These are phyloP conservation scores for Wickerhamomyces sydowiorum DNA, from an alignment of 805 yeast species.

Conservation along the genomic window DNA sequence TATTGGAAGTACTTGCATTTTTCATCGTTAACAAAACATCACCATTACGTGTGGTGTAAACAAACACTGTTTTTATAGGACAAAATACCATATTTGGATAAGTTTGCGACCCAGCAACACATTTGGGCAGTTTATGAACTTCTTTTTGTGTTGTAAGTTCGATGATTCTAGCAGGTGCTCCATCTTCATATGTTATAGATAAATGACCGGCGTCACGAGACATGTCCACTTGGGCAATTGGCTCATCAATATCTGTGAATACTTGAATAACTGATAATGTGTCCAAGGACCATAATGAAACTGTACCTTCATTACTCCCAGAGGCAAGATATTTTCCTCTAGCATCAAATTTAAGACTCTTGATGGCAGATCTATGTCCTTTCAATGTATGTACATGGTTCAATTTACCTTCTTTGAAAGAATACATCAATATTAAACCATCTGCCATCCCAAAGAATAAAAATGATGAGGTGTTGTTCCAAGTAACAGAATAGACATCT, in stretches of 20 bases:
- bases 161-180: slow-evolving; percentile 34
- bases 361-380: slow-evolving; percentile 48
- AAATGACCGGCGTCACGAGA: slow-evolving; percentile 42
- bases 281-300: slow-evolving; percentile 42
- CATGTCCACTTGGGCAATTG: slow-evolving; percentile 33
- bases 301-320: slow-evolving; percentile 55
- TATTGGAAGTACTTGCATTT: background rate
- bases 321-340: slow-evolving; percentile 43
- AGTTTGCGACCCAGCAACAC: slow-evolving; percentile 12
- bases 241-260: slow-evolving; percentile 36
- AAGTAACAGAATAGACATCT: slow-evolving; percentile 23
- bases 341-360: slow-evolving; percentile 44
- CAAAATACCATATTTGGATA: slow-evolving; percentile 26
- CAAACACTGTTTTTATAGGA: slow-evolving; percentile 22
- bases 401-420: slow-evolving; percentile 6
- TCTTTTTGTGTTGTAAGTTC: slow-evolving; percentile 26
- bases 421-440: slow-evolving; percentile 34
- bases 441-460: slow-evolving; percentile 41
- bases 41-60: slow-evolving; percentile 23
- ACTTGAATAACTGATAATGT: slow-evolving; percentile 34
- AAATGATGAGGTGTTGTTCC: slow-evolving; percentile 30
- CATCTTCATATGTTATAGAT: slow-evolving; percentile 38
- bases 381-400: slow-evolving; percentile 15
- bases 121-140: slow-evolving; percentile 13
- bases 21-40: slow-evolving; percentile 6